Conservation (phyloP, 768 basidiomycete genomes). For the Suillus luteus region DNA sequence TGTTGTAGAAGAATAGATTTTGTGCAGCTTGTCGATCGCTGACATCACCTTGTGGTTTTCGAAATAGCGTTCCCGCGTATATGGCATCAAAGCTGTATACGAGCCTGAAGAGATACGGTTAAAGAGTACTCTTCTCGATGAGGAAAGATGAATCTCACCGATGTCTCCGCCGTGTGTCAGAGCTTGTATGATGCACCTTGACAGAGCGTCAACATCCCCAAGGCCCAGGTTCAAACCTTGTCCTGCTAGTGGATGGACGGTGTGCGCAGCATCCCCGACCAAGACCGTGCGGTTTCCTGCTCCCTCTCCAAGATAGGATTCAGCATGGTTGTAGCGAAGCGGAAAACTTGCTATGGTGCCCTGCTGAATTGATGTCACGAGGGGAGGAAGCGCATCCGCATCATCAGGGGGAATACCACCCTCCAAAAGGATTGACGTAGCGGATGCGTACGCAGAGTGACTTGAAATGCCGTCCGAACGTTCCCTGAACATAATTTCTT, state of each 20-base stretch:
- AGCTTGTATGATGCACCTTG: slow-evolving; percentile 60
- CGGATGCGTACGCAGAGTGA: slow-evolving; percentile 64
- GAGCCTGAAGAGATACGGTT: slow-evolving; percentile 53
- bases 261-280: slow-evolving; percentile 95
- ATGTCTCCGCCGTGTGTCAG: slow-evolving; percentile 75
- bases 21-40: slow-evolving; percentile 87
- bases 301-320: slow-evolving; percentile 80
- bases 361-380: slow-evolving; percentile 68
- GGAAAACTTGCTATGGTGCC: slow-evolving; percentile 89
- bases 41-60: slow-evolving; percentile 86
- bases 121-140: neutral
- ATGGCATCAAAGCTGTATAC: slow-evolving; percentile 71
- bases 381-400: slow-evolving; percentile 69
- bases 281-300: slow-evolving; percentile 73
- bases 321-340: slow-evolving; percentile 82
- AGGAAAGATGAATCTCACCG: slow-evolving; percentile 47
- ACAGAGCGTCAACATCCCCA: slow-evolving; percentile 76
- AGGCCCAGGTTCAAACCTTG: slow-evolving; percentile 97
- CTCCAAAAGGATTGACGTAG: slow-evolving; percentile 31
- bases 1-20: slow-evolving; percentile 71
- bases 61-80: slow-evolving; percentile 80
- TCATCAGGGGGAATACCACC: slow-evolving; percentile 62
- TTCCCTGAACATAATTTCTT: slow-evolving; percentile 77
- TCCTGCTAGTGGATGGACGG: slow-evolving; percentile 91
- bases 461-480: slow-evolving; percentile 63